Conservation (phyloP, 371 early-diverging fungal species). For the Mortierella sp. region DNA sequence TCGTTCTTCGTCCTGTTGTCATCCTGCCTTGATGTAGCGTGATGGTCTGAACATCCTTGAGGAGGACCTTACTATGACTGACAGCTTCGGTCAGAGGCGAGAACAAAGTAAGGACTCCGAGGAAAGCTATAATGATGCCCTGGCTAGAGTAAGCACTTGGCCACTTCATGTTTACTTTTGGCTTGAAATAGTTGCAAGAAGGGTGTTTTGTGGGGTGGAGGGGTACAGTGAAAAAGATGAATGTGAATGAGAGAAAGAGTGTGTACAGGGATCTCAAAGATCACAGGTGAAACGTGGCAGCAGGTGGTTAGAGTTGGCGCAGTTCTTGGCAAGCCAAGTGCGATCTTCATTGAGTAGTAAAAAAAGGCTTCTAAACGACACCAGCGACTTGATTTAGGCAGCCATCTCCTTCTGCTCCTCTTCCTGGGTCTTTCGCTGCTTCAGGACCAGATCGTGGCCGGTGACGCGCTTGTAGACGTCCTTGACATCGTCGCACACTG, state of each 20-base stretch:
- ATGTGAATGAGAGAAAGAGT: background rate
- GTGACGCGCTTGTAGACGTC: constrained; percentile 91
- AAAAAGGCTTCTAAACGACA: no score
- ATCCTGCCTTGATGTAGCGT: constrained; percentile 36
- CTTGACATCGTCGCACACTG: constrained; percentile 96
- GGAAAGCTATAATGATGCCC: background rate
- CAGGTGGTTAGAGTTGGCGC: no score
- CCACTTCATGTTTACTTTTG: constrained; percentile 10
- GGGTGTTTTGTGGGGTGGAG: no score
- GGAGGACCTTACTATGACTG: constrained; percentile 31
- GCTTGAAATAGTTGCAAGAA: no score
- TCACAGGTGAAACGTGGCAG: no score
- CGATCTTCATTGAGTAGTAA: no score
- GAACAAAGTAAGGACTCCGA: background rate
- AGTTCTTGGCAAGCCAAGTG: no score
- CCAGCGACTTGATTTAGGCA: constrained; percentile 3
- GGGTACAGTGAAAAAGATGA: background rate
- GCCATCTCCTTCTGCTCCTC: constrained; percentile 64
- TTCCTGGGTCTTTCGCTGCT: constrained; percentile 70
- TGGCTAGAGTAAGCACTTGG: background rate
- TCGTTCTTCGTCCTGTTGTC: constrained; percentile 37
- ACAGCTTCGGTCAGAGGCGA: constrained; percentile 15
- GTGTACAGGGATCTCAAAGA: no score
- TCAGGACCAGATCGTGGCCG: constrained; percentile 85
- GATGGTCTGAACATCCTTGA: constrained; percentile 42